These are phyloP conservation scores for Pichia sp. DNA, from an alignment of 1,139 yeast species.

Conservation along the genomic window DNA sequence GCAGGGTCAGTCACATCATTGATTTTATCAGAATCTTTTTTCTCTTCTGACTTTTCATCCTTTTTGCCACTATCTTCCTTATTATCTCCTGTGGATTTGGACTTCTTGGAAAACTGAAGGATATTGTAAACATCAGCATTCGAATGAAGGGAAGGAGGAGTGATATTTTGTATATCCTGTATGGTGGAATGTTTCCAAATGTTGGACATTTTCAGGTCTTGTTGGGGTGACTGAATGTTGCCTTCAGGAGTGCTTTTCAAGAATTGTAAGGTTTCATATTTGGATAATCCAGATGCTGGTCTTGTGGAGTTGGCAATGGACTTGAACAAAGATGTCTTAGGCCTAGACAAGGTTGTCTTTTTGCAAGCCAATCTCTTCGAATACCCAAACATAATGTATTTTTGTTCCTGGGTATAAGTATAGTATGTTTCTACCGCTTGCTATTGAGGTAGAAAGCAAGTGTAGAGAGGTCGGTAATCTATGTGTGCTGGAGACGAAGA, in stretches of 20 bases:
- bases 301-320: neutral
- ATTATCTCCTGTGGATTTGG: conserved; percentile 10
- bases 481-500: neutral
- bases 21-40: conserved; percentile 2
- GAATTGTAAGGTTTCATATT: conserved; percentile 16
- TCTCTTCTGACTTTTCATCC: neutral
- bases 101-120: conserved; percentile 4
- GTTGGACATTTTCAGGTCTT: conserved; percentile 1
- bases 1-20: conserved; percentile 6
- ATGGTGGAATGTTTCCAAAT: conserved; percentile 7
- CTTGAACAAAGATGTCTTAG: neutral
- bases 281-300: conserved; percentile 18
- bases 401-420: neutral
- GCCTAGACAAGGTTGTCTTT: conserved; percentile 2
- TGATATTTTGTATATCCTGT: neutral
- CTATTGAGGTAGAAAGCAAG: too few species aligned
- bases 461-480: too few species aligned
- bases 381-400: conserved; percentile 21
- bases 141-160: neutral
- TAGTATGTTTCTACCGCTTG: too few species aligned
- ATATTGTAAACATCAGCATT: neutral
- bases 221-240: neutral
- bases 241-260: neutral
- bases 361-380: conserved; percentile 19
- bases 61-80: conserved; percentile 5